Conservation (phyloP, 208 protist genomes). For the Leishmania arabica region DNA sequence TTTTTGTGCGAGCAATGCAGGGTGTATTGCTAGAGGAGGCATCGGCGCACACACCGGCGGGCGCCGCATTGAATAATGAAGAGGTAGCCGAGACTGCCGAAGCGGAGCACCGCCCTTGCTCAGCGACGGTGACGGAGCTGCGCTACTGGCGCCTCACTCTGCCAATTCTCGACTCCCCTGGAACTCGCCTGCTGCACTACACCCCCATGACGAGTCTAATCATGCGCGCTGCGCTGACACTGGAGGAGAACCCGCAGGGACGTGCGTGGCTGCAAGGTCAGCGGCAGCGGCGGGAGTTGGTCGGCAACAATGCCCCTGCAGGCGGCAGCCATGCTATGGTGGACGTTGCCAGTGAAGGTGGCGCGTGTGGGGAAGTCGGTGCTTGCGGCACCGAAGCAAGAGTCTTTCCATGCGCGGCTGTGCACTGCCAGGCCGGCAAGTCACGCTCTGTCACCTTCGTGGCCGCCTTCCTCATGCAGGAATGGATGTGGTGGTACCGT, state of each 20-base stretch:
- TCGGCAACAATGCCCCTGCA: not conserved
- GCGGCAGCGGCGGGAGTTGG: not conserved
- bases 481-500: conserved; percentile 41
- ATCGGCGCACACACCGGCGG: not conserved
- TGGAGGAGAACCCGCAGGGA: not conserved
- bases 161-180: conserved; percentile 35
- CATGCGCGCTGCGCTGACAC: conserved; percentile 27
- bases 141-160: conserved; percentile 41
- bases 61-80: not conserved
- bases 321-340: not conserved
- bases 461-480: conserved; percentile 59
- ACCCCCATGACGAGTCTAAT: conserved; percentile 33
- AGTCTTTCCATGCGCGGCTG: conserved; percentile 42
- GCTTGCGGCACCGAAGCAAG: not conserved
- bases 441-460: conserved; percentile 70
- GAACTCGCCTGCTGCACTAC: conserved; percentile 8
- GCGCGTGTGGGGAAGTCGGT: not conserved
- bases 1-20: conserved; percentile 11
- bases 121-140: not conserved
- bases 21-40: conserved; percentile 19
- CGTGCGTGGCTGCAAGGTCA: not conserved
- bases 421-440: conserved; percentile 74
- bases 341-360: not conserved
- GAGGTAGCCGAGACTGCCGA: not conserved
- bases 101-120: not conserved